Conservation (phyloP, 2,329 filamentous ascomycete genomes). For the Monosporascus cannonballus region DNA sequence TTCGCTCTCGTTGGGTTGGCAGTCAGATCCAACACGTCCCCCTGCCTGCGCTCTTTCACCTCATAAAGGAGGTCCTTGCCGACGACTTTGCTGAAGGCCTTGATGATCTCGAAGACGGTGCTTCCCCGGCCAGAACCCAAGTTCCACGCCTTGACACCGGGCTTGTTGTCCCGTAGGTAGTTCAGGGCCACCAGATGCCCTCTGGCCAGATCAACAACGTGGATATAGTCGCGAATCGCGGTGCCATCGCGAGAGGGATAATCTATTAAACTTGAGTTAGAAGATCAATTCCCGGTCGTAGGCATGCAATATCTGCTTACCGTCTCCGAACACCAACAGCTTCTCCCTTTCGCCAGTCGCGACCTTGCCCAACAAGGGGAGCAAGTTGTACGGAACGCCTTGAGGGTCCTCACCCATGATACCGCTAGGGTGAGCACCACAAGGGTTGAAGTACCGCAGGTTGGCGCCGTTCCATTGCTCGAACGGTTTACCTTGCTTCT, state of each 20-base stretch:
- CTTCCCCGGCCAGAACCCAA: conserved; percentile 89
- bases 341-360: conserved; percentile 93
- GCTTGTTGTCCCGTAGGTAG: conserved; percentile 76
- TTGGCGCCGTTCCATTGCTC: conserved; percentile 90
- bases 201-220: conserved; percentile 82
- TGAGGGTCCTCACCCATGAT: conserved; percentile 98
- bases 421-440: conserved; percentile 86
- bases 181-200: conserved; percentile 87
- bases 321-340: conserved; percentile 88
- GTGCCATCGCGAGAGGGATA: conserved; percentile 88
- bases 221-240: conserved; percentile 96
- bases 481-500: conserved; percentile 70
- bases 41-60: conserved; percentile 72
- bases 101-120: conserved; percentile 96
- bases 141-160: conserved; percentile 94
- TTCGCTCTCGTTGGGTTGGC: conserved; percentile 86
- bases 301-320: conserved; percentile 40
- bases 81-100: conserved; percentile 83
- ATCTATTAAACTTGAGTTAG: conserved; percentile 46
- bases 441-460: conserved; percentile 96
- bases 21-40: conserved; percentile 91
- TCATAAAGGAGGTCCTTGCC: conserved; percentile 83
- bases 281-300: not conserved
- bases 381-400: conserved; percentile 90
- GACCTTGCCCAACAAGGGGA: conserved; percentile 90